A percentile compares a stretch with the other conserved stretches of the same genome.
phyloP scores from a whole-genome alignment of 2,329 filamentous ascomycete genomes.

The Emericellopsis cladophorae region DNA sequence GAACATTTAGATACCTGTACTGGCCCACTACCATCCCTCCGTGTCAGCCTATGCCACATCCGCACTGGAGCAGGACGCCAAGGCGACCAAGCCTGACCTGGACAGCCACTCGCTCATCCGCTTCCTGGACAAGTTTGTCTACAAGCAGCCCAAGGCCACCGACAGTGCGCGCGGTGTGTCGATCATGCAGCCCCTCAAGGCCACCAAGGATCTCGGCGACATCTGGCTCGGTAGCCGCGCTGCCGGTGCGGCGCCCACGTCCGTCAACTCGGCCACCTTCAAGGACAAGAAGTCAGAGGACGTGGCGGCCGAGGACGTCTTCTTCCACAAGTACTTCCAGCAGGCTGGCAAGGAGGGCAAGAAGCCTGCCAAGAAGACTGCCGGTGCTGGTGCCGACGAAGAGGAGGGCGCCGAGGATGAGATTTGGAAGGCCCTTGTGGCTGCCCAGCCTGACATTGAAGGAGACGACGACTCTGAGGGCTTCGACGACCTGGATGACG shows the following conservation, averaged over 20 bases:
- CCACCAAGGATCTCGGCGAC: conserved; percentile 37
- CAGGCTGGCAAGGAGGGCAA: conserved; percentile 52
- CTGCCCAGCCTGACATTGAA: conserved; percentile 56
- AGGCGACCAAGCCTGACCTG: conserved; percentile 81
- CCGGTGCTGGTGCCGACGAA: conserved; percentile 35
- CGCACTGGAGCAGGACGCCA: conserved; percentile 54
- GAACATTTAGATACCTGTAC: conserved; percentile 17
- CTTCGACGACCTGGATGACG: conserved; percentile 34
- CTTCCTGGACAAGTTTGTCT: conserved; percentile 98
- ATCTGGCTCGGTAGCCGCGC: conserved; percentile 41
- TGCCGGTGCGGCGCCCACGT: conserved; percentile 18
- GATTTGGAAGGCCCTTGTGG: conserved; percentile 84
- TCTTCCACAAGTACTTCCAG: conserved; percentile 97
- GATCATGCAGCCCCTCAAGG: conserved; percentile 85
- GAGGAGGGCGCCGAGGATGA: conserved; percentile 60
- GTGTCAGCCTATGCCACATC: conserved; percentile 72
- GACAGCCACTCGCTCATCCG: conserved; percentile 83
- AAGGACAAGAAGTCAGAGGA: conserved; percentile 85
- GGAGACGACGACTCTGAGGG: conserved; percentile 40
- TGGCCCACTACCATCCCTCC: conserved; percentile 79
- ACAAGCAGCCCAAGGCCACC: conserved; percentile 75
- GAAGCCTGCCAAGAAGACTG: conserved; percentile 28
- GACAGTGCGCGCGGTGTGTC: conserved; percentile 62
- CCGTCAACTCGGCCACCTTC: conserved; percentile 77
- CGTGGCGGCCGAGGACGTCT: conserved; percentile 82